Evolutionary conservation across 805 yeast species (phyloP).

Genomic region (Lipomyces oligophaga): DNA sequence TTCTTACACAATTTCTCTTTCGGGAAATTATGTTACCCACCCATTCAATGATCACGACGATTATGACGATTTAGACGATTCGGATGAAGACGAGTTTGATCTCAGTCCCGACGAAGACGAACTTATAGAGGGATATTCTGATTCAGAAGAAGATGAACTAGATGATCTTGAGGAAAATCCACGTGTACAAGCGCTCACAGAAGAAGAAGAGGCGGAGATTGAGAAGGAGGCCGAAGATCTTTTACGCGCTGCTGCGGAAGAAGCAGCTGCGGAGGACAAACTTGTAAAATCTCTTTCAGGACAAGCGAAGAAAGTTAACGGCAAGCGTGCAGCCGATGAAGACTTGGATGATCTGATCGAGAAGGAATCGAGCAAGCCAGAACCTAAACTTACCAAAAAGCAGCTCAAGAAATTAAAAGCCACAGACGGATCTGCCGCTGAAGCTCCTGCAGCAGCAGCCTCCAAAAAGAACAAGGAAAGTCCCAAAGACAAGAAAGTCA

Average conservation of each 20-base stretch:
- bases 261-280: too few species aligned
- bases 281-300: too few species aligned
- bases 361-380: constrained; percentile 16
- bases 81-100: constrained; percentile 37
- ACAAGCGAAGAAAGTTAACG: constrained; percentile 18
- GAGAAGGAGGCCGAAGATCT: constrained; percentile 38
- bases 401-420: constrained; percentile 30
- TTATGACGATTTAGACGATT: constrained; percentile 37
- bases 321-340: constrained; percentile 30
- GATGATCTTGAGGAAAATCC: constrained; percentile 39
- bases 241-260: constrained; percentile 26
- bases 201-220: constrained; percentile 36
- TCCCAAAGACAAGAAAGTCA: constrained; percentile 65
- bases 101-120: constrained; percentile 35
- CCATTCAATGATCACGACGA: constrained; percentile 66
- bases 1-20: constrained; percentile 84
- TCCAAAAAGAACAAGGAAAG: constrained; percentile 31
- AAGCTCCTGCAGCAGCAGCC: constrained; percentile 18
- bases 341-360: constrained; percentile 26
- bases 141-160: constrained; percentile 42
- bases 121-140: constrained; percentile 31
- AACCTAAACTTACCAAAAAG: constrained; percentile 27
- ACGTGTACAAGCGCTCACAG: constrained; percentile 41
- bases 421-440: constrained; percentile 23
- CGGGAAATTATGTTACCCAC: constrained; percentile 95